A percentile compares a stretch with the other conserved stretches of the same genome.
Evolutionary conservation across 106 monocot species (phyloP).

Genomic region (Triglochin maritima): DNA sequence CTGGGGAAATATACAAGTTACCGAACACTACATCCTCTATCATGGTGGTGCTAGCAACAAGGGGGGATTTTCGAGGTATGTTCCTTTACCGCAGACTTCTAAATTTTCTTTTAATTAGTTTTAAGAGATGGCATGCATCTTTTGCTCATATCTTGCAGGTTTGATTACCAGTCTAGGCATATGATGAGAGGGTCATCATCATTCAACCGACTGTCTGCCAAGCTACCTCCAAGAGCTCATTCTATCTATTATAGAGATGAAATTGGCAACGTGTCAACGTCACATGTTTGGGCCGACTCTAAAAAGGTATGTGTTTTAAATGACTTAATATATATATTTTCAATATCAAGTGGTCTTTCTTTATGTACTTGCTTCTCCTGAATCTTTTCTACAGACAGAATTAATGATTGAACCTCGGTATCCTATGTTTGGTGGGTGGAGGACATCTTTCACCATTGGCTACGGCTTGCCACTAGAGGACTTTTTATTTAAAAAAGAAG

Average conservation of each 20-base stretch:
- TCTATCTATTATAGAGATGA: slow-evolving; percentile 99
- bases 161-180: slow-evolving; percentile 78
- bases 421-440: slow-evolving; percentile 98
- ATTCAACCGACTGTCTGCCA: slow-evolving; percentile 61
- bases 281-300: slow-evolving; percentile 73
- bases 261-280: slow-evolving; percentile 94
- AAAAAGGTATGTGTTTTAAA: slow-evolving; percentile 37
- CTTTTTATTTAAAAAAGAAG: slow-evolving; percentile 68
- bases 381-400: slow-evolving; percentile 53
- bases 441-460: slow-evolving; percentile 85
- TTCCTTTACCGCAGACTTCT: not conserved
- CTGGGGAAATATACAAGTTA: slow-evolving; percentile 89
- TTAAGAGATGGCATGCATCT: not conserved
- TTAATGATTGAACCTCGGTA: slow-evolving; percentile 86
- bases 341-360: not conserved
- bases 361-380: not conserved
- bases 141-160: slow-evolving; percentile 27
- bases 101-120: not conserved
- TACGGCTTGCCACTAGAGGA: slow-evolving; percentile 82
- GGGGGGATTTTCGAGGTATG: slow-evolving; percentile 87
- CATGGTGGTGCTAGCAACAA: slow-evolving; percentile 82
- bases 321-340: not conserved
- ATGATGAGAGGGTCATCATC: slow-evolving; percentile 50
- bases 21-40: slow-evolving; percentile 79
- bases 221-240: slow-evolving; percentile 85